Evolutionary conservation across 768 basidiomycete genomes (phyloP), one percentile per base, ranked within the genome.

Genomic region (Termitomyces sp.): DNA sequence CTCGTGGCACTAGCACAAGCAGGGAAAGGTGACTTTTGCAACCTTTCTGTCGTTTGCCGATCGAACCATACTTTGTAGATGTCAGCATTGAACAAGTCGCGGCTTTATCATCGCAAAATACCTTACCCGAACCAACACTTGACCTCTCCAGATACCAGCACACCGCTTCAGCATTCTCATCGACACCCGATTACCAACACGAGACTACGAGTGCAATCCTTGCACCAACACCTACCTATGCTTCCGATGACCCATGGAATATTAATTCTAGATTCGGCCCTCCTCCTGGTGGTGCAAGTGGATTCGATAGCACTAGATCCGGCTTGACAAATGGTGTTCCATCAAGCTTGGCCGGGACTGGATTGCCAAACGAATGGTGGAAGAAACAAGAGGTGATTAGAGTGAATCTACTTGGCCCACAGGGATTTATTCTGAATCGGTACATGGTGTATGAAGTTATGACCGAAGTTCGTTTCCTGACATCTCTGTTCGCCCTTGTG

Each of bases 401-500:
- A 52, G 83, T 97, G 41, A 81, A 78, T 46, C 78, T 94, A 49
- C 74, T 90, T 45, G 94, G 94, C 32, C 92, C 91, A 63, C 93
- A 95, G 69, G 94, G 94, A 2, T 95, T 95, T 73, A 88, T 96
- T 63, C 72, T 96, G 63, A 93, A 90, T 64, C 82, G 95, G 55
- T 89, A 91, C 66, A 89, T 83, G 56, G 86, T 93, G 3, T 98
- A 96, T 68, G 86, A 90, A 66, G 77, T 98, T 30, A 72, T 79
- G 11, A 85, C 90, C 24, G 87, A 92, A 54, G 91, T 92, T 62
- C 69, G 86, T 76, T 41, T n/a, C 44, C 32, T 35, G 24, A 55
- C 54, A 51, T 30, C 44, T 60, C 13, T 28, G 8, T 41, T 33
- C 24, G 40, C 41, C 47, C 48, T 54, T 41, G 54, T 36, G 40